Percentiles rank a stretch among this genome's conserved stretches.
These are phyloP conservation scores for Botrytis porri DNA, from an alignment of 2,329 filamentous ascomycete species.

Conservation along the genomic window DNA sequence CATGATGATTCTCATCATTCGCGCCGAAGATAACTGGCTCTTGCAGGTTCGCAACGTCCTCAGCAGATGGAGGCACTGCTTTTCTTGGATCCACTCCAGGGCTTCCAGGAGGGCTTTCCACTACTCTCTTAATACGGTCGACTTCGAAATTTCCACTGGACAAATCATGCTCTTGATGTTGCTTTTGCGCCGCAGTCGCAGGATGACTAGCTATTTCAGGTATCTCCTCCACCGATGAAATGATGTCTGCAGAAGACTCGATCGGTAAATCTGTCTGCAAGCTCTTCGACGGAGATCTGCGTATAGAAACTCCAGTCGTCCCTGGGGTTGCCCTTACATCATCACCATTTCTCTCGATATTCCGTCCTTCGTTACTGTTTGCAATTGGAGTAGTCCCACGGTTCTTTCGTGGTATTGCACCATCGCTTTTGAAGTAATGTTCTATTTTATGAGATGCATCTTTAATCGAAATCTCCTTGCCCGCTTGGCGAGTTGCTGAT, in stretches of 20 bases:
- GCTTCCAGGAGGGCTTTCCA: conserved; percentile 35
- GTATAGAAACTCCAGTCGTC: conserved; percentile 26
- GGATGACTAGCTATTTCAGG: conserved; percentile 27
- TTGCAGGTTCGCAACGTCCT: conserved; percentile 38
- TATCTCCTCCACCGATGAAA: conserved; percentile 31
- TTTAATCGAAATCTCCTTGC: conserved; percentile 26
- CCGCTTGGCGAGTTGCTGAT: conserved; percentile 33
- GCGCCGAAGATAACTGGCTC: conserved; percentile 31
- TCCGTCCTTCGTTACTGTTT: conserved; percentile 26
- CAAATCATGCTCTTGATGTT: conserved; percentile 17
- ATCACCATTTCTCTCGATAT: conserved; percentile 23
- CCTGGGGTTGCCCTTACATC: conserved; percentile 14
- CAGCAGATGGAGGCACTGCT: conserved; percentile 36
- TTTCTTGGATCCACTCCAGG: conserved; percentile 37
- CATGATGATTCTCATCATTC: conserved; percentile 32
- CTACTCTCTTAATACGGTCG: conserved; percentile 29
- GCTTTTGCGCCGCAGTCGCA: conserved; percentile 21
- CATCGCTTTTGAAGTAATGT: conserved; percentile 30
- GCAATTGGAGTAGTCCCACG: conserved; percentile 29
- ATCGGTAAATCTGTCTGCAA: conserved; percentile 35
- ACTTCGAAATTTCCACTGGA: conserved; percentile 28
- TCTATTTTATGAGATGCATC: conserved; percentile 28
- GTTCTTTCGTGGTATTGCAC: conserved; percentile 31
- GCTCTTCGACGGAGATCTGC: conserved; percentile 35
- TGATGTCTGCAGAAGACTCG: conserved; percentile 27